Percentiles rank a stretch among this genome's conserved stretches.
These are phyloP conservation scores for Pseudogymnoascus sp. DNA, from an alignment of 2,329 filamentous ascomycete genomes.

Conservation along the genomic window DNA sequence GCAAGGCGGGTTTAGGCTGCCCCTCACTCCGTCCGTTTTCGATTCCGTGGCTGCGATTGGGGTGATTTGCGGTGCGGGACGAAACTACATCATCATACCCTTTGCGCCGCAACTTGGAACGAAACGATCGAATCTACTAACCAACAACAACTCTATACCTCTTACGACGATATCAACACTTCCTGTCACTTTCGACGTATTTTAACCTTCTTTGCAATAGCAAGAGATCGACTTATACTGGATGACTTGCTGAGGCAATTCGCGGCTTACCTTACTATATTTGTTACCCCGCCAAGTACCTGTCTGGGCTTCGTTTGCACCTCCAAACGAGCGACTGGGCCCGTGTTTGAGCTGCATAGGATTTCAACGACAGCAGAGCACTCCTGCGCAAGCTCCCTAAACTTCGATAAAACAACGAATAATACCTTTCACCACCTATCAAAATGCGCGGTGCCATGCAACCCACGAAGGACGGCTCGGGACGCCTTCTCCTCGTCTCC, in stretches of 20 bases:
- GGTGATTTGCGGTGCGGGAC: not conserved
- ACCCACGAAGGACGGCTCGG: conserved; percentile 10
- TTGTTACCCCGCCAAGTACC: conserved; percentile 2
- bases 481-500: conserved; percentile 70
- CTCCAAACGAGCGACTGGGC: not conserved
- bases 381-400: not conserved
- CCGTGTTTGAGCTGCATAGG: not conserved
- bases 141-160: not conserved
- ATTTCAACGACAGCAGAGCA: not conserved
- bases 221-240: not conserved
- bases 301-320: not conserved
- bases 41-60: not conserved
- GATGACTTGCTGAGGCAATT: not conserved
- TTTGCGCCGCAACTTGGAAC: conserved; percentile 3
- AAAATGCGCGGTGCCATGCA: not conserved
- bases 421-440: not conserved
- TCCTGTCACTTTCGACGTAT: not conserved
- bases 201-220: not conserved
- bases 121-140: not conserved
- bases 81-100: conserved; percentile 6
- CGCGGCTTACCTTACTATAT: not conserved
- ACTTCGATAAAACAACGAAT: not conserved
- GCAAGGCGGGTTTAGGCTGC: not conserved
- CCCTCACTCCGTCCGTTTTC: not conserved
- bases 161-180: not conserved